Percentiles rank a stretch among this genome's conserved stretches.
Conservation (phyloP, 139 green algal genomes). For the Dunaliella sp. region DNA sequence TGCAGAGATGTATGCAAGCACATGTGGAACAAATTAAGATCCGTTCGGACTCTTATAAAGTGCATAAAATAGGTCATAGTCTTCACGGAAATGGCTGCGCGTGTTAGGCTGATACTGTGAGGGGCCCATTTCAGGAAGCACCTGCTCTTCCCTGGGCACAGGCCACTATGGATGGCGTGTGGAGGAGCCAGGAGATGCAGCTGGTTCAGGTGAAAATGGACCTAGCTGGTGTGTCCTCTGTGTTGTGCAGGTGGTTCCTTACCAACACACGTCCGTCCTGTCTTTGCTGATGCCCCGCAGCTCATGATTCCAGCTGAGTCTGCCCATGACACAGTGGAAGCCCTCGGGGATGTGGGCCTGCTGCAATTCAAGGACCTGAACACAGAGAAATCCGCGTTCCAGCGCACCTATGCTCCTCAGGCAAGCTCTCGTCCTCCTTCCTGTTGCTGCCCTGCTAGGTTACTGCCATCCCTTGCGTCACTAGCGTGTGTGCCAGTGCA, state of each 20-base stretch:
- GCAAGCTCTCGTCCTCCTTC: conserved; percentile 29
- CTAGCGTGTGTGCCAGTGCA: background rate
- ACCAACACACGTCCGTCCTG: background rate
- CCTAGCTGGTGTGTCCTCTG: background rate
- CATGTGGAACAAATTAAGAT: no score
- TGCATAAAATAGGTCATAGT: no score
- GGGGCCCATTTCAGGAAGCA: no score
- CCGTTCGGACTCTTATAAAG: no score
- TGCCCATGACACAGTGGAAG: conserved; percentile 86
- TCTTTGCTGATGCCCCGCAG: conserved; percentile 46
- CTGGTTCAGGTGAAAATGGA: conserved; percentile 79
- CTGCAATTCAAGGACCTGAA: conserved; percentile 96
- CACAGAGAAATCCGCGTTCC: conserved; percentile 85
- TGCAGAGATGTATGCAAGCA: no score
- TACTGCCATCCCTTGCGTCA: background rate
- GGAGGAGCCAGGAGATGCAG: conserved; percentile 93
- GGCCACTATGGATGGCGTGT: conserved; percentile 40
- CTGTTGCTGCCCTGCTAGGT: background rate
- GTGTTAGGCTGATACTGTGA: no score
- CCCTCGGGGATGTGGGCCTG: conserved; percentile 84
- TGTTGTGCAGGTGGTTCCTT: background rate
- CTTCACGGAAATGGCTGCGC: no score
- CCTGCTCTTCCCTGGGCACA: background rate
- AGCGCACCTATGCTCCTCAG: conserved; percentile 91
- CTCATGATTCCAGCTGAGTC: conserved; percentile 96